These are phyloP conservation scores for Fusarium fujikuroi DNA, from an alignment of 2,329 filamentous ascomycete genomes.

Conservation along the genomic window DNA sequence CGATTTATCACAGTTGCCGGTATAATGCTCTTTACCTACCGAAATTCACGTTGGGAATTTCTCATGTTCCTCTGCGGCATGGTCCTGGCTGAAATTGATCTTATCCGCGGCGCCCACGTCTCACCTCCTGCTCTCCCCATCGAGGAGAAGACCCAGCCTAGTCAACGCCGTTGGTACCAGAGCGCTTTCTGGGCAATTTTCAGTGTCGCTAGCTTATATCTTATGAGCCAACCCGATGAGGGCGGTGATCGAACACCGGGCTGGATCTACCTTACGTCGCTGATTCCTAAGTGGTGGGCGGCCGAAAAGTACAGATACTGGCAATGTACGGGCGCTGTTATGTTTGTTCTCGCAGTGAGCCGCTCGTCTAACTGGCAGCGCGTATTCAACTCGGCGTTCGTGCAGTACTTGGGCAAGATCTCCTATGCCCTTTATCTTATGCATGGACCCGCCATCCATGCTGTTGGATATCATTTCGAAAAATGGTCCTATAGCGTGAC, in stretches of 20 bases:
- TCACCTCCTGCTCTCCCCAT: constrained; percentile 43
- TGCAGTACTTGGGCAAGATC: constrained; percentile 70
- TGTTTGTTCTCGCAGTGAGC: constrained; percentile 63
- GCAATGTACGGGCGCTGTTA: constrained; percentile 63
- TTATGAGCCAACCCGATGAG: constrained; percentile 55
- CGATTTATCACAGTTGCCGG: constrained; percentile 56
- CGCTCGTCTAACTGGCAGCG: constrained; percentile 59
- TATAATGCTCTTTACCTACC: constrained; percentile 58
- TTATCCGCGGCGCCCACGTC: constrained; percentile 59
- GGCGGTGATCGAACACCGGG: constrained; percentile 61
- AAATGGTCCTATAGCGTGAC: constrained; percentile 60
- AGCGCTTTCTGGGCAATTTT: constrained; percentile 53
- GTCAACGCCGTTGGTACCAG: constrained; percentile 17
- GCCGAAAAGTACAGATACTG: constrained; percentile 65
- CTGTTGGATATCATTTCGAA: constrained; percentile 63
- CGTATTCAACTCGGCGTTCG: constrained; percentile 59
- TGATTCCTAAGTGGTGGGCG: constrained; percentile 62
- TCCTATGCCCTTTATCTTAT: constrained; percentile 71
- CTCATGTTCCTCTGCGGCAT: constrained; percentile 66
- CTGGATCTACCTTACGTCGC: constrained; percentile 59
- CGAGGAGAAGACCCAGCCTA: constrained; percentile 28
- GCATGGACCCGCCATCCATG: constrained; percentile 67
- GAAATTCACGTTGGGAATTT: constrained; percentile 64
- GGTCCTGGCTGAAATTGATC: constrained; percentile 65
- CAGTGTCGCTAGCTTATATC: constrained; percentile 63